Evolutionary conservation across 2,329 filamentous ascomycete genomes (phyloP).

Genomic region (Exophiala oligosperma): DNA sequence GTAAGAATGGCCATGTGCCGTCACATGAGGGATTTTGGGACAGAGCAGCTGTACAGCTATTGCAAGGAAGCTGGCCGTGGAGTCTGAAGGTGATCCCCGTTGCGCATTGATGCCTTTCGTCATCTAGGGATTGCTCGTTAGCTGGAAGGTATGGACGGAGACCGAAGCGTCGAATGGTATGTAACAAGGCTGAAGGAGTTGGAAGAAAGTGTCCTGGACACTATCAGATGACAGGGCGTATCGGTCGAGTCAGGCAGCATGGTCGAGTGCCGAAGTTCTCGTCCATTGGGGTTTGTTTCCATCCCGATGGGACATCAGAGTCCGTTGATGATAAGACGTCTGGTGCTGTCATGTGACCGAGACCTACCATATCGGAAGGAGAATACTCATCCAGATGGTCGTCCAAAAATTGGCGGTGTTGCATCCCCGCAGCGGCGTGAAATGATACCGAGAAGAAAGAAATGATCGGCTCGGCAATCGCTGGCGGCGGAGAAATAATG

Average conservation of each 20-base stretch:
- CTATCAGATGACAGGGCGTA: neutral
- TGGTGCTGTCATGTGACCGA: neutral
- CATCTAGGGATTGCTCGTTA: too few relatives aligned
- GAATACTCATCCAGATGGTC: too few relatives aligned
- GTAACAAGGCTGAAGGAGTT: neutral
- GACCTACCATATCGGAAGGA: neutral
- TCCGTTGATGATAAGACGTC: neutral
- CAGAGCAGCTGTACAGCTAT: neutral
- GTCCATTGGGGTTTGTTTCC: too few relatives aligned
- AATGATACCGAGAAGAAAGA: too few relatives aligned
- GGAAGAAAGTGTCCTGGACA: neutral
- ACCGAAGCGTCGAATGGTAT: too few relatives aligned
- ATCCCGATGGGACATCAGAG: too few relatives aligned
- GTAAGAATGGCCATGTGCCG: neutral
- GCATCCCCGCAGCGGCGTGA: too few relatives aligned
- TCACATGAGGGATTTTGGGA: neutral
- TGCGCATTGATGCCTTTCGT: neutral
- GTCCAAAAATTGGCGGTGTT: too few relatives aligned
- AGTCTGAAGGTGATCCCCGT: neutral
- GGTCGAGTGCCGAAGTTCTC: neutral
- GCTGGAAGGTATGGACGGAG: too few relatives aligned
- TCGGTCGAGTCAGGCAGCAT: neutral
- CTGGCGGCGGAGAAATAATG: too few relatives aligned
- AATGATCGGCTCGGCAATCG: too few relatives aligned
- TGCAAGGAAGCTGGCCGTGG: neutral